Conservation (phyloP, 2,329 filamentous ascomycete genomes). For the Trichoderma koningiopsis region DNA sequence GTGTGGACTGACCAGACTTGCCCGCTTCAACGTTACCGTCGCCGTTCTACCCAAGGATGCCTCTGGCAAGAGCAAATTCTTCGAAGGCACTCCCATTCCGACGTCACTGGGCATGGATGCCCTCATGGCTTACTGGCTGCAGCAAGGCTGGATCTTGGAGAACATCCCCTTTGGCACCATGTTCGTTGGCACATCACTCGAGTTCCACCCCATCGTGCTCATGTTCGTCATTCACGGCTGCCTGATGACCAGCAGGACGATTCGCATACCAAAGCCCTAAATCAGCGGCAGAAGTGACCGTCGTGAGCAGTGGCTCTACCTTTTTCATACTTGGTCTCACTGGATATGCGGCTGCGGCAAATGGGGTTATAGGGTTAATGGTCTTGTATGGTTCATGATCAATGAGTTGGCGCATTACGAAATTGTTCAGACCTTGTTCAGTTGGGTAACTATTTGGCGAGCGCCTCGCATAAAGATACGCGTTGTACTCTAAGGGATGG, state of each 20-base stretch:
- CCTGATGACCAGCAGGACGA: slow-evolving; percentile 91
- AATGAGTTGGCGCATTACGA: slow-evolving; percentile 15
- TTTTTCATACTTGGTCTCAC: slow-evolving; percentile 10
- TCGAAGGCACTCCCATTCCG: slow-evolving; percentile 95
- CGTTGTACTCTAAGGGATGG: background rate
- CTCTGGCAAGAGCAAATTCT: slow-evolving; percentile 88
- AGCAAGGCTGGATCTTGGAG: slow-evolving; percentile 75
- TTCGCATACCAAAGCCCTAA: slow-evolving; percentile 89
- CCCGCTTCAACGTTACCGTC: slow-evolving; percentile 97
- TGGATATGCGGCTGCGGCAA: slow-evolving; percentile 18
- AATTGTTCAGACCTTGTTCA: slow-evolving; percentile 2
- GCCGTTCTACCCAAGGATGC: slow-evolving; percentile 87
- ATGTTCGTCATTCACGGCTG: slow-evolving; percentile 89
- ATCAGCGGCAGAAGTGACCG: background rate
- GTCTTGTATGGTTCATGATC: slow-evolving; percentile 17
- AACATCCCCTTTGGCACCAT: slow-evolving; percentile 75
- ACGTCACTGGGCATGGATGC: slow-evolving; percentile 80
- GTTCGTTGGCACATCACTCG: slow-evolving; percentile 67
- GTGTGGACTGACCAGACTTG: slow-evolving; percentile 88
- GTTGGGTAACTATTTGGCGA: background rate
- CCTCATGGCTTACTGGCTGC: slow-evolving; percentile 88
- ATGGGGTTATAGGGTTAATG: slow-evolving; percentile 14
- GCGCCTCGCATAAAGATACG: background rate
- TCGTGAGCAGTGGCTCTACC: background rate
- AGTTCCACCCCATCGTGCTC: slow-evolving; percentile 80